Percentiles rank a stretch among this genome's conserved stretches.
Conservation (phyloP, 2,329 filamentous ascomycete species). For the Alternaria sp. region DNA sequence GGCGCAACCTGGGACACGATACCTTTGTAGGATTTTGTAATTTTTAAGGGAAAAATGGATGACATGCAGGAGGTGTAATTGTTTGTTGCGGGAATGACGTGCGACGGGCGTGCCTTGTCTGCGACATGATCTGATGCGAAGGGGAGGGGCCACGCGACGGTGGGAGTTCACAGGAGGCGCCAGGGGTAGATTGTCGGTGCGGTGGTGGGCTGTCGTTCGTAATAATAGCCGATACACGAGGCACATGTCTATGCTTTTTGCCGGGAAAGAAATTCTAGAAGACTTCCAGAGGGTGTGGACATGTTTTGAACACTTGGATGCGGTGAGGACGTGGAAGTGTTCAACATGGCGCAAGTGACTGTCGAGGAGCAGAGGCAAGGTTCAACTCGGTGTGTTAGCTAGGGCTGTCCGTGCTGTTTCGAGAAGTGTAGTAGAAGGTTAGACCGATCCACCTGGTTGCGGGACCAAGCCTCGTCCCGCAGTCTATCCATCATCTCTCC, state of each 20-base stretch:
- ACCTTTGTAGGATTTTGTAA: conserved; percentile 1
- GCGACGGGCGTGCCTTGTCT: conserved; percentile 13
- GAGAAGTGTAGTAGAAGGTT: conserved; percentile 20
- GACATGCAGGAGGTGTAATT: conserved; percentile 2
- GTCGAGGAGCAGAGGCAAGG: neutral
- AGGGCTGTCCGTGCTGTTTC: conserved; percentile 17
- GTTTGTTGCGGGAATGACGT: conserved; percentile 20
- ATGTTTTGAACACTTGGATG: neutral
- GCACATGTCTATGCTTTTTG: conserved; percentile 10
- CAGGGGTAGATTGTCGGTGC: conserved; percentile 6
- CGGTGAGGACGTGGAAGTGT: neutral
- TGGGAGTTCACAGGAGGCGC: conserved; percentile 14
- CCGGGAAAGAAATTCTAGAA: conserved; percentile 2
- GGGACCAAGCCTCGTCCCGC: conserved; percentile 27
- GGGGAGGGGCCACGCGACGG: conserved; percentile 16
- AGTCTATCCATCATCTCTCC: conserved; percentile 21
- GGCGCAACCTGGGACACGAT: neutral
- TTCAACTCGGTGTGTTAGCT: neutral
- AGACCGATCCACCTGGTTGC: conserved; percentile 21
- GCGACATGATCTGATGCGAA: conserved; percentile 26
- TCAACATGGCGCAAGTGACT: no score
- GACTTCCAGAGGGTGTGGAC: conserved; percentile 1
- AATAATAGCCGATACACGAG: conserved; percentile 8
- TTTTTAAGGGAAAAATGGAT: neutral
- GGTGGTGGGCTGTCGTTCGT: conserved; percentile 11